These are phyloP conservation scores for Meredithiella fracta DNA, from an alignment of 2,329 filamentous ascomycete genomes.

Conservation along the genomic window DNA sequence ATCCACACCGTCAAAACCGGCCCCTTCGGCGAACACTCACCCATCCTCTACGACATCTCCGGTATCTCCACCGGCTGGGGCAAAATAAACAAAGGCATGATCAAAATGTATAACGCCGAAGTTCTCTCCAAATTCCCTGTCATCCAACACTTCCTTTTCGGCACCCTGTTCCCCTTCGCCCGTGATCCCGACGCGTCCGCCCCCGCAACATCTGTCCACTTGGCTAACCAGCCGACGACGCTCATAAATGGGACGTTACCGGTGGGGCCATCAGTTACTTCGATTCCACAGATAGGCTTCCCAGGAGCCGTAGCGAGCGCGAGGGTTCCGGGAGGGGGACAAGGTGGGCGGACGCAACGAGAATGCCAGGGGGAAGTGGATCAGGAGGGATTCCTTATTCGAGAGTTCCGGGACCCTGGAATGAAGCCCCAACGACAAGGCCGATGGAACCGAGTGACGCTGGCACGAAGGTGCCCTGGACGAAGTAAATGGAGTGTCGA, in stretches of 20 bases:
- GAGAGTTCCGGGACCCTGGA: slow-evolving; percentile 17
- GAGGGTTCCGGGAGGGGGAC: not conserved
- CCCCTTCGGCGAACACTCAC: slow-evolving; percentile 94
- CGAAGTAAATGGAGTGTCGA: slow-evolving; percentile 19
- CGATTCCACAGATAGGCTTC: not conserved
- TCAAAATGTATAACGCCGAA: slow-evolving; percentile 98
- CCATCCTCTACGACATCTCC: slow-evolving; percentile 84
- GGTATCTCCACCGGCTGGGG: slow-evolving; percentile 89
- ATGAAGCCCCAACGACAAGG: not conserved
- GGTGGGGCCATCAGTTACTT: not conserved
- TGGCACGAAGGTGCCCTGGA: slow-evolving; percentile 24
- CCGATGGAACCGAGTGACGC: slow-evolving; percentile 14
- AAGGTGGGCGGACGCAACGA: slow-evolving; percentile 27
- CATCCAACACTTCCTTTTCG: slow-evolving; percentile 87
- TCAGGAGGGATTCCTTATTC: slow-evolving; percentile 26
- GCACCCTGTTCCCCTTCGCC: slow-evolving; percentile 65
- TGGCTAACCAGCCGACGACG: slow-evolving; percentile 34
- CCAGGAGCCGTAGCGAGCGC: not conserved
- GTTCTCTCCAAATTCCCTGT: slow-evolving; percentile 94
- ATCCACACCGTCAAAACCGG: slow-evolving; percentile 95
- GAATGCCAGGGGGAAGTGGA: slow-evolving; percentile 22
- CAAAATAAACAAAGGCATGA: slow-evolving; percentile 94
- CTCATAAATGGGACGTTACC: not conserved
- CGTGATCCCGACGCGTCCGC: slow-evolving; percentile 41
- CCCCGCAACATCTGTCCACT: slow-evolving; percentile 37